Evolutionary conservation across 2,329 filamentous ascomycete species (phyloP), one percentile per base, ranked within the genome.

Genomic region (Chaetomiaceae sp.): DNA sequence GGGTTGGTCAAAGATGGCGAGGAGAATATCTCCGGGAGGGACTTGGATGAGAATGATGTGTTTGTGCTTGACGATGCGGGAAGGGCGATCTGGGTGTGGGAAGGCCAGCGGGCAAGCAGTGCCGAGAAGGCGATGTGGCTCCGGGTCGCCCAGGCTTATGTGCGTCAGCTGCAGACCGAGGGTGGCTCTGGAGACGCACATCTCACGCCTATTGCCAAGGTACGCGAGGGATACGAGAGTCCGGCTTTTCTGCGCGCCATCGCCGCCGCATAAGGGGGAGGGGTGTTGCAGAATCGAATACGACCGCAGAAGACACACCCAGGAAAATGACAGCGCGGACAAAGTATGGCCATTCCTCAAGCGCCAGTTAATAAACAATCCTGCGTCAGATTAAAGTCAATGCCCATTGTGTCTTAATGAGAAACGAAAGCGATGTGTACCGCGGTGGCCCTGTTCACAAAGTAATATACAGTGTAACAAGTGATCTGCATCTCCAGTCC

Each of bases 221-320:
- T 81, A 14, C 65, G 66, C 0, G 70, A 83, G 48, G 78, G 78
- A 0, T 69, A 66, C 45, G 78, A 83, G 62, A 76, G 72, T 47
- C 59, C 62, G 35, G 69, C 71, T 0, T 83, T 83, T 56, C 51
- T 72, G 56, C 68, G 56, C 48, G 74, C 71, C 8, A 63, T 80
- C 4, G 60, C 60, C 35, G 62, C 49, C 22, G 24, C 29, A 4
- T 43, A 12, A 45, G 24, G 3, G 22, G 5, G 22, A 6, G 7
- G 8, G 22, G 22, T 9, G 22, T 24, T 24, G 22, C 6, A 24
- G 6, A 9, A 24, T 24, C 6, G 22, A 5, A 24, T 6, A 24
- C 22, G 22, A n/a, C n/a, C n/a, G n/a, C n/a, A n/a, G n/a, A n/a
- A n/a, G n/a, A n/a, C n/a, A n/a, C n/a, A n/a, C n/a, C n/a, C n/a